A percentile compares a stretch with the other conserved stretches of the same genome.
phyloP scores from a whole-genome alignment of 2,329 filamentous ascomycete genomes.

The Pochonia chlamydosporia region DNA sequence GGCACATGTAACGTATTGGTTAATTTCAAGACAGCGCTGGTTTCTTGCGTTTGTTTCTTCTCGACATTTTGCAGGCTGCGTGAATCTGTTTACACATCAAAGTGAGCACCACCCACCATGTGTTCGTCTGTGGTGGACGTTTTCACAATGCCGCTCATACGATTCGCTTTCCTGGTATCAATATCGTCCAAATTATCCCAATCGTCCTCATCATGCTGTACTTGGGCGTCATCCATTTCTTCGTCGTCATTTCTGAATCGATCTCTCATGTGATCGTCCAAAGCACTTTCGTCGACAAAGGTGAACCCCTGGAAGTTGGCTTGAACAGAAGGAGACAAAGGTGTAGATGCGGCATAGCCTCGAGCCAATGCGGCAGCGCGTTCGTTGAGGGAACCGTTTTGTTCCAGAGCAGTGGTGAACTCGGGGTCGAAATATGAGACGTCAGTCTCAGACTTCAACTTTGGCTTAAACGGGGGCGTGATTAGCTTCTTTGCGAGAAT shows the following conservation, averaged over 20 bases:
- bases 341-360: slow-evolving; percentile 84
- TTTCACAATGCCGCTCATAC: slow-evolving; percentile 60
- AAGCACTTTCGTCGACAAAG: slow-evolving; percentile 94
- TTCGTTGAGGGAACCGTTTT: slow-evolving; percentile 82
- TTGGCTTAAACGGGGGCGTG: slow-evolving; percentile 94
- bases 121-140: slow-evolving; percentile 54
- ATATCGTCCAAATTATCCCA: slow-evolving; percentile 55
- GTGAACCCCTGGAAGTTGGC: slow-evolving; percentile 98
- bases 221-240: slow-evolving; percentile 52
- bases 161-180: slow-evolving; percentile 45
- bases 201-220: slow-evolving; percentile 40
- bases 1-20: slow-evolving; percentile 1
- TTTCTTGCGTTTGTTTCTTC: background rate
- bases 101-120: slow-evolving; percentile 57
- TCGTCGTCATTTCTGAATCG: slow-evolving; percentile 44
- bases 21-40: background rate
- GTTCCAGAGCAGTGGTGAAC: slow-evolving; percentile 90
- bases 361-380: slow-evolving; percentile 80
- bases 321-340: slow-evolving; percentile 89
- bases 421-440: slow-evolving; percentile 98
- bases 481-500: slow-evolving; percentile 84
- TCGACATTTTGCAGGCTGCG: background rate
- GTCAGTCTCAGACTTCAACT: slow-evolving; percentile 90
- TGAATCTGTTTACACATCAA: slow-evolving; percentile 48
- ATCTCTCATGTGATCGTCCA: slow-evolving; percentile 75